Base-by-base conservation (phyloP, 768 basidiomycete genomes). In the Hypholoma sublateritium region DNA sequence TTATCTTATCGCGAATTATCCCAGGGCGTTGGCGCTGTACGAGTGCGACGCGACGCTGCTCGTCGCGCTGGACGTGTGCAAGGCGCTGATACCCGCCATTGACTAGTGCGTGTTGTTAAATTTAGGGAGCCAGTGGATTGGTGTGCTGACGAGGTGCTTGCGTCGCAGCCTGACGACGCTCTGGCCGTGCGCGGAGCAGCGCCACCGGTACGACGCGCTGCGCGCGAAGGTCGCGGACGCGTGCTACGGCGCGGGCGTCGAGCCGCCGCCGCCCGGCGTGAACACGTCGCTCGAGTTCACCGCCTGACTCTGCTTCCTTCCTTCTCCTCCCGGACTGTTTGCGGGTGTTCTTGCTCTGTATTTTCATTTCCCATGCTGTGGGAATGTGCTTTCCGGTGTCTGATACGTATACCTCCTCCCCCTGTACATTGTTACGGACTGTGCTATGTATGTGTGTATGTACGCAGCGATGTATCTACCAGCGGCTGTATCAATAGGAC, bases 181-280 rank as follows among this genome's bases (percentile, higher is more conserved):
- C 44, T 88, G 86, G 86, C 87, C 88, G 0, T 88, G 85, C 65
- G 65, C 73, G 53, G 87, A 80, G 59, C 83, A 85, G 77, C 73
- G 83, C 49, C 65, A 68, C 45, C 75, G 77, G 19, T 82, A 83
- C 60, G 71, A 75, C 24, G 58, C 59, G 25, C 70, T 88, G 13
- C 80, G 80, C 24, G 72, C 77, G 59, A 74, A 74, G 44, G 69
- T 88, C 21, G 65, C 62, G 12, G 67, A 61, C 49, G 82, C 83
- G 25, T 87, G 83, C 59, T 68, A 70, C 44, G 60, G 69, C 34
- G 80, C 80, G n/a, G 76, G 80, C 12, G 69, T 81, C n/a, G 61
- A 71, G 13, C 72, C 74, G 0, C 82, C 81, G 19, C 73, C 72
- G 5, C 74, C 75, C 6, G 28, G 28, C 22, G 62, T 72, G 13